Conservation (phyloP, 1,284 basidiomycete species). For the Boletellus sp. region DNA sequence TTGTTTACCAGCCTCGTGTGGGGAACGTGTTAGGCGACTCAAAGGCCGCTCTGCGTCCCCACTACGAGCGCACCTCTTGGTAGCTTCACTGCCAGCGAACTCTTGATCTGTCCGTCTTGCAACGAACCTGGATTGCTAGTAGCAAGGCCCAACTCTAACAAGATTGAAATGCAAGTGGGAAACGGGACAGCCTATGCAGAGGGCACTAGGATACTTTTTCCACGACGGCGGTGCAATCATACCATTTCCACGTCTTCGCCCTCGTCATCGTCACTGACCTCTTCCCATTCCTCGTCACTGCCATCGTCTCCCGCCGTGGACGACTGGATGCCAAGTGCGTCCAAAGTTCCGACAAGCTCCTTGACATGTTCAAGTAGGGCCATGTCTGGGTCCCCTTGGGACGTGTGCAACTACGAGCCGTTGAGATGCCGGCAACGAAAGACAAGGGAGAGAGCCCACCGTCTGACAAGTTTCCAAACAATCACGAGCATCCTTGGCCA, state of each 20-base stretch:
- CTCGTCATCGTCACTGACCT: conserved; percentile 44
- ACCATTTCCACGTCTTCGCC: conserved; percentile 61
- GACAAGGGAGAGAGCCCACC: conserved; percentile 42
- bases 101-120: too few species aligned
- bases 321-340: conserved; percentile 65
- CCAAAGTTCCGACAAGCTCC: conserved; percentile 71
- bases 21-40: background rate
- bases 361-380: conserved; percentile 77
- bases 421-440: background rate
- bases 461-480: conserved; percentile 80
- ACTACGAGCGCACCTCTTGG: too few species aligned
- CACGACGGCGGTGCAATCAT: conserved; percentile 12
- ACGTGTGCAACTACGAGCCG: conserved; percentile 59
- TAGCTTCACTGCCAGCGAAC: too few species aligned
- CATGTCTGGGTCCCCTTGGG: conserved; percentile 71
- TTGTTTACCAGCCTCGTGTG: too few species aligned
- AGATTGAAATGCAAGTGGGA: too few species aligned
- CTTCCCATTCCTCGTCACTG: conserved; percentile 54
- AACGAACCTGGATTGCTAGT: too few species aligned
- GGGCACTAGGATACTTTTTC: background rate
- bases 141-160: too few species aligned
- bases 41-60: background rate
- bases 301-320: conserved; percentile 52
- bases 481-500: conserved; percentile 77
- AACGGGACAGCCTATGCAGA: too few species aligned